A percentile compares a stretch with the other conserved stretches of the same genome.
phyloP scores from a whole-genome alignment of 495 filamentous ascomycete genomes.

The Neurospora sp. region DNA sequence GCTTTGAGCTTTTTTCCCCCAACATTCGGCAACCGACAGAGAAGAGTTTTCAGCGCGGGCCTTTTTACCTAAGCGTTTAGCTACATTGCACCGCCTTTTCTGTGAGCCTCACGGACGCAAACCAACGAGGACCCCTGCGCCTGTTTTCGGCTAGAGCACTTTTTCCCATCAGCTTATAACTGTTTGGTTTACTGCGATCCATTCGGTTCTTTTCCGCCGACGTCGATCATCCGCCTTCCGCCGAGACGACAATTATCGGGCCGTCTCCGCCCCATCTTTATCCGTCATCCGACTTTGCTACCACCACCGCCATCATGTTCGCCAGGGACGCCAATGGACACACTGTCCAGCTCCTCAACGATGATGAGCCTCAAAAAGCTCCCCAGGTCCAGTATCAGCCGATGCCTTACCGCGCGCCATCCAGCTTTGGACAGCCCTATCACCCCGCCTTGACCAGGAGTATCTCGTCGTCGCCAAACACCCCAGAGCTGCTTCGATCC shows the following conservation, averaged over 20 bases:
- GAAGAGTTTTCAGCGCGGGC: neutral
- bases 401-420: conserved; percentile 3
- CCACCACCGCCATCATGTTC: conserved; percentile 30
- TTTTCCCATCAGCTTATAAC: neutral
- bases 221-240: neutral
- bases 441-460: conserved; percentile 12
- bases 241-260: neutral
- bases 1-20: neutral
- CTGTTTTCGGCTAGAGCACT: neutral
- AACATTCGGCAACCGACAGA: neutral
- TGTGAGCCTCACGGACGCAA: neutral
- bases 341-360: conserved; percentile 44
- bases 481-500: conserved; percentile 40
- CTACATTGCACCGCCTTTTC: neutral
- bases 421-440: neutral
- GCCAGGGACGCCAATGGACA: conserved; percentile 39
- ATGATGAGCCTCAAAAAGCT: conserved; percentile 22
- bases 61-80: neutral
- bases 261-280: neutral
- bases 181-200: neutral
- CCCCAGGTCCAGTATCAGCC: conserved; percentile 1
- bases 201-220: neutral
- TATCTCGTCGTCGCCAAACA: conserved; percentile 30
- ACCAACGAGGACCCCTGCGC: neutral
- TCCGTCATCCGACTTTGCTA: neutral